These are phyloP conservation scores for Chenopodium formosanum DNA, from an alignment of 148 eudicot species.

Conservation along the genomic window DNA sequence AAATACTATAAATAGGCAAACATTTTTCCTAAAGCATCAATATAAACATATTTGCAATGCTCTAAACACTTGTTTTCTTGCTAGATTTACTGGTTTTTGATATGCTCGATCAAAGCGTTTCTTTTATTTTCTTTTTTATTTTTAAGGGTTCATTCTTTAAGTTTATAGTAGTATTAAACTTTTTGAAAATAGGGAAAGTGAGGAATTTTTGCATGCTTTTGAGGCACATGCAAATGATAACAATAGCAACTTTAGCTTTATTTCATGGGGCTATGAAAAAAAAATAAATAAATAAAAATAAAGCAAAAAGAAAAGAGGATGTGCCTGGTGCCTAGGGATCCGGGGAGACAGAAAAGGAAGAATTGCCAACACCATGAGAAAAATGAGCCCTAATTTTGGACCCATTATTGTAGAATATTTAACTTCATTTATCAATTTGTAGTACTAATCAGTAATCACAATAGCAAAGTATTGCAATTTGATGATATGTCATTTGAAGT, in stretches of 20 bases:
- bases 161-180: not conserved
- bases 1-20: not conserved
- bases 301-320: conserved; percentile 7
- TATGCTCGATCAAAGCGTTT: not conserved
- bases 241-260: conserved; percentile 21
- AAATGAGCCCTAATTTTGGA: not conserved
- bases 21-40: not conserved
- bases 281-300: not conserved
- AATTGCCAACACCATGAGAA: conserved; percentile 13
- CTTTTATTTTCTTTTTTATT: no score
- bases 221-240: conserved; percentile 36
- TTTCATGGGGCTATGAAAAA: conserved; percentile 4
- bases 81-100: conserved; percentile 3
- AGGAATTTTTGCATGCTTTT: conserved; percentile 39
- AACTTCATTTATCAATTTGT: not conserved
- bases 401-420: not conserved
- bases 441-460: not conserved
- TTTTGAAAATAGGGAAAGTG: conserved; percentile 24
- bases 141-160: no score
- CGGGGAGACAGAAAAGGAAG: conserved; percentile 8
- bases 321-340: conserved; percentile 25
- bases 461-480: not conserved
- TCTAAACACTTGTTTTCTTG: conserved; percentile 20
- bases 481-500: not conserved
- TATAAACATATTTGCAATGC: conserved; percentile 19